Base-by-base conservation (phyloP, 2,329 filamentous ascomycete species). In the Tolypocladium sp. region DNA sequence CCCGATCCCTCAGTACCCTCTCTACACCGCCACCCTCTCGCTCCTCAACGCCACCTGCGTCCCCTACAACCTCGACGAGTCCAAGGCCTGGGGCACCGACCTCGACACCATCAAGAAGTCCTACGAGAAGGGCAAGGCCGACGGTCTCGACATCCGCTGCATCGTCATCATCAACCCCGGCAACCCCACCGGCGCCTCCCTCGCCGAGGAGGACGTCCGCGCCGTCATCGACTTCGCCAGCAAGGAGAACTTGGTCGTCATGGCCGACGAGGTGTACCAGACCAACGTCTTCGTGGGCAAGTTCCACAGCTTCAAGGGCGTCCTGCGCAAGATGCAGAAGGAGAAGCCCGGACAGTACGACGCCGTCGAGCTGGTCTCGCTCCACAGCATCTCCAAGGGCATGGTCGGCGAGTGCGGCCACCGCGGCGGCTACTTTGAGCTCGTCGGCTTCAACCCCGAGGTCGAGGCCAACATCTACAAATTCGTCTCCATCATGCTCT, bases 321-420 rank as follows among this genome's bases (percentile, higher is more conserved):
- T 88, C 46, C 84, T 99, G 56, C 85, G 92, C 63, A 82, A 88
- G 66, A 78, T 97, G 68, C 93, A 97, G 74, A 80, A 88, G 73
- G 83, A 88, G 70, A 75, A 81, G 52, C 84, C 88, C 1, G 89
- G 86, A 69, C 87, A 86, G 72, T 97, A 91, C 77, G 90, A 96
- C 75, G 74, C 84, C 66, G 80, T 99, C 61, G 92, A 97, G 79
- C 85, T 99, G 60, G 93, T 88, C 55, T 96, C 91, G 57, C 81
- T 99, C 65, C 93, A 99, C 82, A 93, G 89, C 68, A 83, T 95
- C 59, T 96, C 91, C 72, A 99, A 99, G 84, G 94, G 94, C 69
- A 97, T 99, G 92, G 90, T 97, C 10, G 94, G 94, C 71, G 94
- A 99, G 80, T 99, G 94, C 73, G 94, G 94, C 57, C 94, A 99